phyloP scores from a whole-genome alignment of 2,329 filamentous ascomycete species.

The Talaromyces albobiverticillius region DNA sequence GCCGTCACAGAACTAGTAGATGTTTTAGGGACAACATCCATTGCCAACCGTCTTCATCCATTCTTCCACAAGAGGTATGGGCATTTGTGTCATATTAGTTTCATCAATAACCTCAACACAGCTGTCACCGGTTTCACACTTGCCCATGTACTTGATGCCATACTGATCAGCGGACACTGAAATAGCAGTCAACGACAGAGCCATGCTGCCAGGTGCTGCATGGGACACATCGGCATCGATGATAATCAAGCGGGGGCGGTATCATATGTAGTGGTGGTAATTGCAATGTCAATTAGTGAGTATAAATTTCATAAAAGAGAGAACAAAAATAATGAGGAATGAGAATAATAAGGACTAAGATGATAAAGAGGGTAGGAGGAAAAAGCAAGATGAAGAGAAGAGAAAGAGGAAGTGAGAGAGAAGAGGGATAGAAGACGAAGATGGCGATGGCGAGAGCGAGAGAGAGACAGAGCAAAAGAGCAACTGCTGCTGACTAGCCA shows the following conservation, averaged over 20 bases:
- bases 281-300: too few species aligned
- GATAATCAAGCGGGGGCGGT: constrained; percentile 64
- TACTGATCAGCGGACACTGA: constrained; percentile 74
- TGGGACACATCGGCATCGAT: constrained; percentile 93
- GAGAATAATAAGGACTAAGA: too few species aligned
- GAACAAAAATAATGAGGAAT: too few species aligned
- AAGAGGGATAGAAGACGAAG: too few species aligned
- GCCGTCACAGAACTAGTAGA: constrained; percentile 92
- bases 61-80: constrained; percentile 60
- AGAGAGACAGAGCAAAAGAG: too few species aligned
- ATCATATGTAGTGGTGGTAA: too few species aligned
- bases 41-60: constrained; percentile 62
- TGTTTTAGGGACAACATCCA: constrained; percentile 62
- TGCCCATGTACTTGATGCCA: constrained; percentile 72
- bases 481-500: too few species aligned
- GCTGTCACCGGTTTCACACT: constrained; percentile 77
- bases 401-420: too few species aligned
- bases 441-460: too few species aligned
- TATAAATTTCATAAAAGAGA: too few species aligned
- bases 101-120: constrained; percentile 75
- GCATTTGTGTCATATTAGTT: constrained; percentile 63
- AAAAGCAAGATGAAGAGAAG: too few species aligned
- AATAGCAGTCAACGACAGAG: constrained; percentile 80
- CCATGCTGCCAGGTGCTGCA: constrained; percentile 62
- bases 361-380: too few species aligned